Base-by-base conservation (phyloP, 2,329 filamentous ascomycete species). In the Teratosphaeria zuluensis region DNA sequence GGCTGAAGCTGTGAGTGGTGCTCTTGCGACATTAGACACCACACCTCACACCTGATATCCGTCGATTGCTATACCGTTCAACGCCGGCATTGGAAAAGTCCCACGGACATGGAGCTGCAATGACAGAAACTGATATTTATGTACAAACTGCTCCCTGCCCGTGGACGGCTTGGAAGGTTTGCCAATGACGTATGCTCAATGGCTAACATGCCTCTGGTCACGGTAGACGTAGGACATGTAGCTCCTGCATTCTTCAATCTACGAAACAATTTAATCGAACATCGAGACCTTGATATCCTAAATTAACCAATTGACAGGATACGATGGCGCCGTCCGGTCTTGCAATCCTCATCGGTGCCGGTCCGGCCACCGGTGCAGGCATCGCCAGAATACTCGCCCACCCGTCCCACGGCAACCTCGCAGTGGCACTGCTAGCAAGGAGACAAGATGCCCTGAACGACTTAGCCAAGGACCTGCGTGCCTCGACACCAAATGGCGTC, bases 361-460 rank as follows among this genome's bases (percentile, higher is more conserved):
- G 80, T 53, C 78, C 78, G 51, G 73, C 71, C 31, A 73, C 73
- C 71, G 80, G 80, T 11, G 77, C 78, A 11, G 81, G 81, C 51
- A 84, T 84, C n/a, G 79, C 80, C 24, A 75, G 80, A 21, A 75
- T 82, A 38, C 77, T 84, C 46, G 78, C 80, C 2, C 68, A 74
- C 53, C 76, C 77, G 0, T 70, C 73, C 0, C 76, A 81, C 32
- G 80, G 80, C 35, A 83, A 83, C 65, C 73, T 82, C 53, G 80
- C 81, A 28, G 77, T 84, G 8, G 80, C 81, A 16, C 73, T 83
- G 7, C 74, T 83, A 52, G 79, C 80, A 7, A 76, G 81, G 4
- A 75, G 77, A 32, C 70, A 72, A 21, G 78, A 80, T 55, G 74
- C 74, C 9, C 73, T 81, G 51, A 66, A 72, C 53, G 73, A 72